Evolutionary conservation across 1,284 basidiomycete species (phyloP), one percentile per base, ranked within the genome.

Genomic region (Spongispora temasekensis): DNA sequence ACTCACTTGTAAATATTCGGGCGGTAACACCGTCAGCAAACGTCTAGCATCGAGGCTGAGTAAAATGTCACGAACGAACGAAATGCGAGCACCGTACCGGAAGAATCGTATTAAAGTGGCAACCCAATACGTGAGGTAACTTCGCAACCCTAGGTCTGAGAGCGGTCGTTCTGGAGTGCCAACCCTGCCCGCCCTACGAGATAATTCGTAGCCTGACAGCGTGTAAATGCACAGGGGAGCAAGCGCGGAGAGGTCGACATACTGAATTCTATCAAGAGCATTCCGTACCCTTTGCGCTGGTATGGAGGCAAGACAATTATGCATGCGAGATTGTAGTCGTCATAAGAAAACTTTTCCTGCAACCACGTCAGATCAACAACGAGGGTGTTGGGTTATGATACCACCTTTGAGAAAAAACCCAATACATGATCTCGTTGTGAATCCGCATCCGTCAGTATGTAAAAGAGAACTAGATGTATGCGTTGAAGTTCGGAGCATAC

Each of bases 211-310:
- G 73, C 94, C 94, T 67, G 31, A 35, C 19, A 3, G n/a, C 35
- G 58, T 61, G 30, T 56, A 55, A 57, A 42, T 4, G 27, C n/a
- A n/a, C n/a, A 54, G 30, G 52, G 25, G 23, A 10, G 55, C 23
- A 25, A 19, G 23, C 25, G 21, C 17, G 10, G 27, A 31, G 40
- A 52, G 13, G 21, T 4, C 34, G 17, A 80, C 83, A 57, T 68
- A 96, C 96, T 98, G 80, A 98, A 98, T 78, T 99, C 97, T 70
- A 99, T 98, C 83, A 99, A 85, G 40, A 99, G 85, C 80, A 94
- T 96, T 4, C 96, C 97, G 70, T 92, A 98, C 8, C 95, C 92
- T 68, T 89, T 86, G 64, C 89, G 85, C 73, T 98, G 97, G 71
- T 90, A 95, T 17, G 95, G 97, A 2, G 97, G 97, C 57, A 99